A percentile compares a stretch with the other conserved stretches of the same genome.
Evolutionary conservation across 1,284 basidiomycete species (phyloP).

Genomic region (Moniliella sp.): DNA sequence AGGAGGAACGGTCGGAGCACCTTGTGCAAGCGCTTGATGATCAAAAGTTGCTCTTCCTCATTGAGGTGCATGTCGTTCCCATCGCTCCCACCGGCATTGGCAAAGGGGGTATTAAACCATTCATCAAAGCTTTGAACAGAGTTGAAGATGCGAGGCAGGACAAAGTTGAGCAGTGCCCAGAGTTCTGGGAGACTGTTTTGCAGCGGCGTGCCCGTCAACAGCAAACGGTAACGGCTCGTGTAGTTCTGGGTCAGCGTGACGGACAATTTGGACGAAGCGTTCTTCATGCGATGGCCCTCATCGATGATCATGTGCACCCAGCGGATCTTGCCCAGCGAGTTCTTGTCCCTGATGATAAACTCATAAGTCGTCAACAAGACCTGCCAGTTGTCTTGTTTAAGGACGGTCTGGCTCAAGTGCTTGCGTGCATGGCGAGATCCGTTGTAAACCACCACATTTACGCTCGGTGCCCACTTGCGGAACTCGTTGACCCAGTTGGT

Average conservation of each 20-base stretch:
- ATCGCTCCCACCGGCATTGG: constrained; percentile 65
- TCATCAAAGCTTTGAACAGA: constrained; percentile 98
- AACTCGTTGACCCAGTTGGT: constrained; percentile 35
- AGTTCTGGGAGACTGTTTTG: constrained; percentile 97
- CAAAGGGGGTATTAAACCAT: constrained; percentile 99
- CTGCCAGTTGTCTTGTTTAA: constrained; percentile 28
- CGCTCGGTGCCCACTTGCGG: constrained; percentile 30
- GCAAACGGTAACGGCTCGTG: constrained; percentile 74
- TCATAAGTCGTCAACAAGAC: constrained; percentile 32
- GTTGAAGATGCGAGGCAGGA: constrained; percentile 92
- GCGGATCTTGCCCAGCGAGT: constrained; percentile 31
- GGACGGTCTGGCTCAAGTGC: constrained; percentile 14
- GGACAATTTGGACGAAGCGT: constrained; percentile 80
- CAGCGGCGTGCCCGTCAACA: constrained; percentile 88
- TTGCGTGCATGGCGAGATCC: constrained; percentile 29
- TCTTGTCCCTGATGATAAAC: constrained; percentile 35
- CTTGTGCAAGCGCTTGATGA: constrained; percentile 93
- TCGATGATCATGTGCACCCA: constrained; percentile 35
- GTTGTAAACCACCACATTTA: constrained; percentile 30
- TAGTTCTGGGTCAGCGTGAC: constrained; percentile 84
- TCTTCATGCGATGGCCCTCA: constrained; percentile 92
- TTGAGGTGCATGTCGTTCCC: constrained; percentile 83
- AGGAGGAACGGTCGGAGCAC: constrained; percentile 91
- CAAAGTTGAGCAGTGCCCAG: constrained; percentile 95
- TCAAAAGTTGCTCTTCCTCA: constrained; percentile 95